Percentiles rank a stretch among this genome's conserved stretches.
Evolutionary conservation across 2,329 filamentous ascomycete species (phyloP).

Genomic region (Trichoderma sp.): DNA sequence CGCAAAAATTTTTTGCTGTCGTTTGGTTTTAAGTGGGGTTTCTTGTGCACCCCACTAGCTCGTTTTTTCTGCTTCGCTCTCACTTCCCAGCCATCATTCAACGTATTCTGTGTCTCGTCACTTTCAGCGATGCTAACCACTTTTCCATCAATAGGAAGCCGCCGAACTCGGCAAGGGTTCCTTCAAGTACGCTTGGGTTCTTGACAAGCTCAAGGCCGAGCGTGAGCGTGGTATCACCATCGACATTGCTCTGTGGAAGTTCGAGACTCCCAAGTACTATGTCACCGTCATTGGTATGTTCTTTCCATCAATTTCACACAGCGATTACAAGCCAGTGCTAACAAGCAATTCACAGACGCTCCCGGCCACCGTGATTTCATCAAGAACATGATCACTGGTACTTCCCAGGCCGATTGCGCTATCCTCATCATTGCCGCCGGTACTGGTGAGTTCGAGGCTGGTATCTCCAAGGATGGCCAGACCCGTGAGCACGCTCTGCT

Average conservation of each 20-base stretch:
- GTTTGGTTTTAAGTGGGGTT: neutral
- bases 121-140: slow-evolving; percentile 19
- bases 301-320: neutral
- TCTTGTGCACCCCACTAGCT: neutral
- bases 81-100: neutral
- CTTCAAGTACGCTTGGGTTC: slow-evolving; percentile 99
- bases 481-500: slow-evolving; percentile 99
- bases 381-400: slow-evolving; percentile 99
- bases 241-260: slow-evolving; percentile 99
- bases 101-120: neutral
- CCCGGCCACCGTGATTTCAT: slow-evolving; percentile 99
- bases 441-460: slow-evolving; percentile 99
- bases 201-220: slow-evolving; percentile 99
- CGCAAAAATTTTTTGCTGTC: slow-evolving; percentile 2
- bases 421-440: slow-evolving; percentile 99
- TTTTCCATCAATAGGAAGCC: slow-evolving; percentile 68
- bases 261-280: slow-evolving; percentile 97
- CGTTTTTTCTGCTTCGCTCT: neutral
- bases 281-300: slow-evolving; percentile 94
- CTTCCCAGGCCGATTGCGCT: slow-evolving; percentile 99
- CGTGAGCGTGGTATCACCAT: slow-evolving; percentile 99
- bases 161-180: slow-evolving; percentile 99
- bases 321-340: neutral
- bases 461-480: slow-evolving; percentile 99
- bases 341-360: slow-evolving; percentile 60